These are phyloP conservation scores for Pichia norvegensis DNA, from an alignment of 1,139 yeast genomes.

Conservation along the genomic window DNA sequence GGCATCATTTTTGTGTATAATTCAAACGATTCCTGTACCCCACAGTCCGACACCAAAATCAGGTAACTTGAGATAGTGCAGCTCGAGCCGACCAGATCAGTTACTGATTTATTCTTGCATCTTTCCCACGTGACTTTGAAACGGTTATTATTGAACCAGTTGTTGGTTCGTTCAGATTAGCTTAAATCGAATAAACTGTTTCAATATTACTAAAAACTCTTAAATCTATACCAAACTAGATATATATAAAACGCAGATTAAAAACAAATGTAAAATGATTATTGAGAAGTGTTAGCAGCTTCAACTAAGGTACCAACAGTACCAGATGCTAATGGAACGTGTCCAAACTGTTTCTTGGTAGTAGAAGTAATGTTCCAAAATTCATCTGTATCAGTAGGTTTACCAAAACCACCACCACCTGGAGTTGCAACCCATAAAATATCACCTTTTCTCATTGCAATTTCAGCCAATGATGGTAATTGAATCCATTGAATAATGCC, in stretches of 20 bases:
- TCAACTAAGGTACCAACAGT: slow-evolving; percentile 5
- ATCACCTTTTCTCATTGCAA: slow-evolving; percentile 29
- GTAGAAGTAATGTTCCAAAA: slow-evolving; percentile 3
- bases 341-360: background rate
- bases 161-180: too few species aligned
- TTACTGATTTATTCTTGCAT: too few species aligned
- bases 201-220: background rate
- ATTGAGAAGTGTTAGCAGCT: slow-evolving; percentile 9
- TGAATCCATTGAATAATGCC: slow-evolving; percentile 6
- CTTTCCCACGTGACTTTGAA: background rate
- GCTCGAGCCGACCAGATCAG: slow-evolving; percentile 8
- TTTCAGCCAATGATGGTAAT: slow-evolving; percentile 18
- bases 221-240: background rate
- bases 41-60: slow-evolving; percentile 3
- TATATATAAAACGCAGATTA: background rate
- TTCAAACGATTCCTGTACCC: background rate
- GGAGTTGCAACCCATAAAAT: slow-evolving; percentile 29
- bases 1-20: background rate
- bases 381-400: slow-evolving; percentile 6
- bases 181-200: too few species aligned
- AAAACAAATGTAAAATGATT: background rate
- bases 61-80: slow-evolving; percentile 1
- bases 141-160: too few species aligned
- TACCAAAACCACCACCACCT: slow-evolving; percentile 1
- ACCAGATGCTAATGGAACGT: slow-evolving; percentile 6